Evolutionary conservation across 768 basidiomycete genomes (phyloP).

Genomic region (Boletus vinaceobasis): DNA sequence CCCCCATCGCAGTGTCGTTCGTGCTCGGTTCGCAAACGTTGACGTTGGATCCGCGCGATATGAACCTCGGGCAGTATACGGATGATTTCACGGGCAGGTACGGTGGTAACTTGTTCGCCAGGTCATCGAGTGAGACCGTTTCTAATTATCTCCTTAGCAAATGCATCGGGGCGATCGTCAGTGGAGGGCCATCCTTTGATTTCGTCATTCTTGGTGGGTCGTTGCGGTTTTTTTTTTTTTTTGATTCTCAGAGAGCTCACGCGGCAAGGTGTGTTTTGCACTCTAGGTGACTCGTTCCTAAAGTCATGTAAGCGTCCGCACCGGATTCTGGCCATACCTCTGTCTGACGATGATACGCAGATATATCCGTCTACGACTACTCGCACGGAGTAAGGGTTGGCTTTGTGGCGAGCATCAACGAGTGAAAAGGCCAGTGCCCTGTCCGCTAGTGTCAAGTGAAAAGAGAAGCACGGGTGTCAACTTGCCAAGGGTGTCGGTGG

Average conservation of each 20-base stretch:
- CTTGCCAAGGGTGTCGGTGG: neutral
- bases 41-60: slow-evolving; percentile 44
- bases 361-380: slow-evolving; percentile 63
- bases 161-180: slow-evolving; percentile 56
- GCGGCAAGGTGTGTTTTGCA: neutral
- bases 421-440: neutral
- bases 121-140: neutral
- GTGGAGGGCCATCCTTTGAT: slow-evolving; percentile 21
- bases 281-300: slow-evolving; percentile 53
- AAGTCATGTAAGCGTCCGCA: slow-evolving; percentile 53
- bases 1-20: slow-evolving; percentile 37
- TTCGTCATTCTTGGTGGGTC: slow-evolving; percentile 21
- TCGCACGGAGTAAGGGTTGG: slow-evolving; percentile 52
- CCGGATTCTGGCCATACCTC: neutral
- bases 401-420: slow-evolving; percentile 51
- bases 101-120: neutral
- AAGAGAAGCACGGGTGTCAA: neutral
- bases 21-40: slow-evolving; percentile 43
- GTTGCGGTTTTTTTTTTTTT: no score
- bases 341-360: slow-evolving; percentile 29
- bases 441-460: neutral
- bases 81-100: slow-evolving; percentile 32
- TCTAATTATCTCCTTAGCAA: slow-evolving; percentile 30
- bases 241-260: neutral
- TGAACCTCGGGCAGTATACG: slow-evolving; percentile 48